Percentiles rank a stretch among this genome's conserved stretches.
Conservation (phyloP, 2,329 filamentous ascomycete species). For the Curvularia sp. region DNA sequence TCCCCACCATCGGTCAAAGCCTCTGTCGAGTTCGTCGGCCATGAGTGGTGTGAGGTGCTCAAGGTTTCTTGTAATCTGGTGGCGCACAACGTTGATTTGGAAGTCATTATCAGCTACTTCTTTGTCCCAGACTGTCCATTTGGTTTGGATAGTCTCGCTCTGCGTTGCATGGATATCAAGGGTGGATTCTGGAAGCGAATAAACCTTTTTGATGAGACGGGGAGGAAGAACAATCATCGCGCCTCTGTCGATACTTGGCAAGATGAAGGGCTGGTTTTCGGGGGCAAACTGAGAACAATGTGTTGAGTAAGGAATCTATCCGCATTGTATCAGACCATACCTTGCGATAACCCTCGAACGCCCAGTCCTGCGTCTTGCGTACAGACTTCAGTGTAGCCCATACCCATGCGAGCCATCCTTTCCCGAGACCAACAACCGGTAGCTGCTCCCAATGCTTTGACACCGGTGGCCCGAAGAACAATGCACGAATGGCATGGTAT, state of each 20-base stretch:
- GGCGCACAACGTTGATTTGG: slow-evolving; percentile 27
- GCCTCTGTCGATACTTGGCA: slow-evolving; percentile 26
- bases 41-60: slow-evolving; percentile 24
- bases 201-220: slow-evolving; percentile 23
- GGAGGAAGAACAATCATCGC: slow-evolving; percentile 25
- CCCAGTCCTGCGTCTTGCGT: slow-evolving; percentile 23
- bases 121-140: slow-evolving; percentile 25
- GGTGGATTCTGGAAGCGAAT: slow-evolving; percentile 19
- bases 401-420: slow-evolving; percentile 23
- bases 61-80: slow-evolving; percentile 25
- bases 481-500: slow-evolving; percentile 19
- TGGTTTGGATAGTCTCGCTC: slow-evolving; percentile 25
- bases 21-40: slow-evolving; percentile 21
- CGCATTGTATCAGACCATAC: slow-evolving; percentile 6
- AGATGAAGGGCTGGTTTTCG: slow-evolving; percentile 18
- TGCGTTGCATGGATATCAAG: slow-evolving; percentile 25
- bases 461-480: slow-evolving; percentile 14
- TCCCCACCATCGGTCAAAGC: slow-evolving; percentile 23
- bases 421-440: slow-evolving; percentile 17
- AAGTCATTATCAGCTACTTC: slow-evolving; percentile 23
- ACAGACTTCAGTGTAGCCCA: slow-evolving; percentile 21
- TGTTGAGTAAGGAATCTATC: slow-evolving; percentile 2
- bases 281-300: slow-evolving; percentile 13
- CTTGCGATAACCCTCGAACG: slow-evolving; percentile 25
- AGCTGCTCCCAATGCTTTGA: slow-evolving; percentile 23